Evolutionary conservation across 2,329 filamentous ascomycete genomes (phyloP).

Genomic region (Hypoxylon sp.): DNA sequence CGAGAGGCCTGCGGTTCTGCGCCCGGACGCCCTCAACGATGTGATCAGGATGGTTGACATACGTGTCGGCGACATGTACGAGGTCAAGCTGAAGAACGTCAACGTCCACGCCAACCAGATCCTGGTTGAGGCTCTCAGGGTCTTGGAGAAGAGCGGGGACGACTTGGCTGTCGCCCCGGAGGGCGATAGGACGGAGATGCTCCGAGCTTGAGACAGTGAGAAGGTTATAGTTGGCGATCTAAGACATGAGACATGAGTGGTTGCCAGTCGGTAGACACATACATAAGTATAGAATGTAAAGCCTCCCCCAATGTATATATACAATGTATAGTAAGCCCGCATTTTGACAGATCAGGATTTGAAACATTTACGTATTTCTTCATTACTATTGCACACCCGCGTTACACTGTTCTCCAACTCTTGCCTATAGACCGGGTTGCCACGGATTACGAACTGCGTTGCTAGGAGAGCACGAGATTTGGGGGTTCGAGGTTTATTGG

Average conservation of each 20-base stretch:
- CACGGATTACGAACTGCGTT: neutral
- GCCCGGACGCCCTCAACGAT: slow-evolving; percentile 57
- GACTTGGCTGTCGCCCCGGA: neutral
- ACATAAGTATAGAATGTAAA: neutral
- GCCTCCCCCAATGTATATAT: neutral
- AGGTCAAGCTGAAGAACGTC: slow-evolving; percentile 69
- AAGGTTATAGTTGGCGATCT: slow-evolving; percentile 1
- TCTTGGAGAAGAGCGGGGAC: slow-evolving; percentile 43
- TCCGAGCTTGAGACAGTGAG: slow-evolving; percentile 4
- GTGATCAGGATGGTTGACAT: slow-evolving; percentile 61
- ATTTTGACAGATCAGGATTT: slow-evolving; percentile 2
- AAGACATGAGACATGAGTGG: neutral
- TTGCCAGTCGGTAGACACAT: neutral
- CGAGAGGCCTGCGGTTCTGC: slow-evolving; percentile 61
- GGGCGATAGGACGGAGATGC: slow-evolving; percentile 1
- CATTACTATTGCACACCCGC: neutral
- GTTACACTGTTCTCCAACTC: neutral
- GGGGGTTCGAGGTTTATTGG: neutral
- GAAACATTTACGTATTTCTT: slow-evolving; percentile 7
- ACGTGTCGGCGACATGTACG: slow-evolving; percentile 66
- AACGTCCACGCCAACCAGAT: slow-evolving; percentile 65
- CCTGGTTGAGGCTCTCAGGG: slow-evolving; percentile 61
- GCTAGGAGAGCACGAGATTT: neutral
- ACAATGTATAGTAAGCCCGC: slow-evolving; percentile 18
- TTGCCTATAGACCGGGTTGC: neutral